Evolutionary conservation across 108 stramenopile species (phyloP).

Genomic region (Nitzschia putrida): DNA sequence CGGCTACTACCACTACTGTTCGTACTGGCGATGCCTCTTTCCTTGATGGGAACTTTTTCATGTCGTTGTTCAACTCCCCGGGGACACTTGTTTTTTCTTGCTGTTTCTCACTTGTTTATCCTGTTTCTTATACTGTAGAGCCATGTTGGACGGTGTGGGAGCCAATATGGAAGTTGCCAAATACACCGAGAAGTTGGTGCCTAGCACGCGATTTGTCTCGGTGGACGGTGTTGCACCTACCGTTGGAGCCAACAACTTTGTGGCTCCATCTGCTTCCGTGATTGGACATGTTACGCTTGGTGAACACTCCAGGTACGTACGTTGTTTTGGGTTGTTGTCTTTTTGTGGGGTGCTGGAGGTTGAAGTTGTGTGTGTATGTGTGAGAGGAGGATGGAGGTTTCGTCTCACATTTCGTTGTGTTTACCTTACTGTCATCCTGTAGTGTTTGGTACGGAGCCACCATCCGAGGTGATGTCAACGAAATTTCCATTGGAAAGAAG

Average conservation of each 20-base stretch:
- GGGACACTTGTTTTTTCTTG: not conserved
- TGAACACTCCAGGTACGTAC: constrained; percentile 53
- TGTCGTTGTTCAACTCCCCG: not conserved
- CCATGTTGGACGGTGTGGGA: constrained; percentile 57
- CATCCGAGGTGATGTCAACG: constrained; percentile 84
- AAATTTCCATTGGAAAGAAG: constrained; percentile 77
- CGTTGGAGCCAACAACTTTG: constrained; percentile 64
- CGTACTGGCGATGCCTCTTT: not conserved
- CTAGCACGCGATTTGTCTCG: constrained; percentile 86
- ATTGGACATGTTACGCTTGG: constrained; percentile 84
- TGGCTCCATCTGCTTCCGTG: constrained; percentile 80
- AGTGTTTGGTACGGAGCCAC: constrained; percentile 90
- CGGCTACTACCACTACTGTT: not conserved
- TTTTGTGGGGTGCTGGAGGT: no score
- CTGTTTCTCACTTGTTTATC: constrained; percentile 1
- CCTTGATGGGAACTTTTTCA: constrained; percentile 2
- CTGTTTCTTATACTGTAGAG: constrained; percentile 14
- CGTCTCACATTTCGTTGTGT: not conserved
- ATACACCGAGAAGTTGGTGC: constrained; percentile 80
- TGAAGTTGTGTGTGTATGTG: no score
- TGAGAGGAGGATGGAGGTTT: no score
- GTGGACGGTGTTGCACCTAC: constrained; percentile 78
- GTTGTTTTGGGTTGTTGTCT: not conserved
- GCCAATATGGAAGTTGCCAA: constrained; percentile 81
- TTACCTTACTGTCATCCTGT: not conserved